Percentiles rank a stretch among this genome's conserved stretches.
Conservation (phyloP, 257 asterid genomes). For the Cinchona pubescens region DNA sequence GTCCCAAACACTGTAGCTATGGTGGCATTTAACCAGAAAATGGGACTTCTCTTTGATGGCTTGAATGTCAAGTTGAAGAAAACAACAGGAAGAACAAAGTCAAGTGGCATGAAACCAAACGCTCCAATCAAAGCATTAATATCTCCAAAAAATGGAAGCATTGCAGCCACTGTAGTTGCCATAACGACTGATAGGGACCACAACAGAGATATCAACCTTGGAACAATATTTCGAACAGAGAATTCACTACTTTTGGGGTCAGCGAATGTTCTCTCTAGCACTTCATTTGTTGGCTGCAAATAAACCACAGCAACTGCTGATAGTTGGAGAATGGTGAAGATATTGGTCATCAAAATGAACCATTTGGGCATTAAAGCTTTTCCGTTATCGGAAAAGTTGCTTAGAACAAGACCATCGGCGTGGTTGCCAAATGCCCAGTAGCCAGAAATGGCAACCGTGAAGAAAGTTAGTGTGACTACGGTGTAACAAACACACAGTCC, state of each 20-base stretch:
- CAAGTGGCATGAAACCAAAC: slow-evolving; percentile 88
- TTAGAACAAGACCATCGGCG: slow-evolving; percentile 53
- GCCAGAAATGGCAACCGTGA: slow-evolving; percentile 80
- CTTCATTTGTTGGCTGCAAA: slow-evolving; percentile 88
- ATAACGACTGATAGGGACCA: slow-evolving; percentile 61
- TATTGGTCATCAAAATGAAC: slow-evolving; percentile 61
- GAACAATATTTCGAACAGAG: slow-evolving; percentile 59
- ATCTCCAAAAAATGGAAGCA: slow-evolving; percentile 93
- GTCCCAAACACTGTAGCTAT: slow-evolving; percentile 59
- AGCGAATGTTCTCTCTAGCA: slow-evolving; percentile 61
- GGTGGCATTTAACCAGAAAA: slow-evolving; percentile 58
- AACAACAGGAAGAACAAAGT: slow-evolving; percentile 73
- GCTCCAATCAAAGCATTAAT: slow-evolving; percentile 77
- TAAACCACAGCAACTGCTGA: slow-evolving; percentile 93
- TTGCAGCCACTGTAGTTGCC: slow-evolving; percentile 72
- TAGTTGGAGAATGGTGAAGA: slow-evolving; percentile 75
- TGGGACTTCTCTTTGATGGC: slow-evolving; percentile 49
- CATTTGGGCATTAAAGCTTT: slow-evolving; percentile 59
- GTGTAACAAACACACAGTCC: slow-evolving; percentile 77
- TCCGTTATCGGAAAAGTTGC: slow-evolving; percentile 62
- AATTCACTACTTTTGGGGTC: slow-evolving; percentile 61
- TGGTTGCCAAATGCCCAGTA: slow-evolving; percentile 88
- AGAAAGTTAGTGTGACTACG: slow-evolving; percentile 54
- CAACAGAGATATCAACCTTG: slow-evolving; percentile 56
- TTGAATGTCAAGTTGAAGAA: slow-evolving; percentile 83